Evolutionary conservation across 2,329 filamentous ascomycete species (phyloP), one percentile per base, ranked within the genome.

Genomic region (Ceratocystis smalleyi): DNA sequence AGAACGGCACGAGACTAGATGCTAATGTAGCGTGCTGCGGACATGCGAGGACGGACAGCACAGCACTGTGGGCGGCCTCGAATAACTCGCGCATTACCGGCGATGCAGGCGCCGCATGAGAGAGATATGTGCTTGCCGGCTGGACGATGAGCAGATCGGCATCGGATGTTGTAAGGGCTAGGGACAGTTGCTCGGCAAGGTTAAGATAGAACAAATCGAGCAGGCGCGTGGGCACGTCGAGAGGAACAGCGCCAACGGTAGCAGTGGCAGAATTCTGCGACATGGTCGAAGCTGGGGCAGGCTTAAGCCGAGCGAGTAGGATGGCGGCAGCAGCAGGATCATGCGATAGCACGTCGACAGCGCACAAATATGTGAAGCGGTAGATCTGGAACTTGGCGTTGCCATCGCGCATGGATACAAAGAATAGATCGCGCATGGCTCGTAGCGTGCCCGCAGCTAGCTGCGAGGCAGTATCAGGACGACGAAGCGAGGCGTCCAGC

Each of bases 151-250:
- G 77, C 2, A 83, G 78, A 69, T 95, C 88, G 69, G 85, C 89
- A 2, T 82, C 80, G 2, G 79, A 75, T 0, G 87, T 80, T 0
- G 88, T 77, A 1, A 96, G 74, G 2, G 83, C 76, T 7, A 91
- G 77, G 0, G 89, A 85, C 67, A 96, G 84, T 72, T 95, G 89
- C 72, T 96, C 91, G 1, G 88, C 86, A 0, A 86, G 83, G 71
- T 95, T 94, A 67, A 96, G 81, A 74, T 95, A 95, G 76, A 89
- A 96, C 17, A 95, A 81, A 71, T 94, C 88, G n/a, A 92, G 77
- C 19, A 82, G 86, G 65, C 87, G 81, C 69, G 89, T 83, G 1
- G 76, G 62, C 71, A 71, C 30, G 68, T 71, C 6, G 68, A 67
- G 2, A 69, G 70, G 7, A 69, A 49, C 4, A 68, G 5, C n/a